Base-by-base conservation (phyloP, 495 filamentous ascomycete genomes). In the Ramalina intermedia region DNA sequence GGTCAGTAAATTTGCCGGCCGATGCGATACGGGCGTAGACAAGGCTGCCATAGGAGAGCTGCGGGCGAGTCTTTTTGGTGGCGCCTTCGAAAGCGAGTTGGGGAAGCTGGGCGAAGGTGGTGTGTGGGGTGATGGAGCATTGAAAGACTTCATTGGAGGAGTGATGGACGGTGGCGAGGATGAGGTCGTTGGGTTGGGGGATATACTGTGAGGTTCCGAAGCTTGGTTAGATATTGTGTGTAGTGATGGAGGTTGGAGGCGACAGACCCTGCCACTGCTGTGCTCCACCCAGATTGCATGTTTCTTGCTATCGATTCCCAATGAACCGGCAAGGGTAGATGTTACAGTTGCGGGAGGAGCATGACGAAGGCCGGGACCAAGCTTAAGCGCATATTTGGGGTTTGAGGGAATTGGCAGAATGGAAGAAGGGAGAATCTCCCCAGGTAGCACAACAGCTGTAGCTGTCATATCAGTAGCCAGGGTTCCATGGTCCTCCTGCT, bases 11-110 rank as follows among this genome's bases (percentile, higher is more conserved):
- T 38, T 80, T 79, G 43, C 85, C 82, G 11, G 88, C 74, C 0
- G 77, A 73, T 27, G 91, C 70, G 21, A 76, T 67, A 33, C 91
- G 80, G 12, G 88, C 89, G 64, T 96, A 96, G 27, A 96, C 85
- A 9, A 94, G 62, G 38, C 82, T 76, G 27, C 88, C 87, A 3
- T 75, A 62, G 37, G 68, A 63, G 51, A 98, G 72, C 49, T 82
- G 72, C 3, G 91, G 91, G 8, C 87, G 77, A 3, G 87, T 93
- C 62, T 96, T 98, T 63, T 87, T 93, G 35, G 80, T 89, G 21
- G 87, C 91, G 50, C 78, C 77, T 63, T 95, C 88, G 61, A 98
- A 98, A 20, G 89, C 76, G 7, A 98, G 74, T 56, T 94, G 84
- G 0, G 87, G 85, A 1, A 98, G 76, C 8, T 81, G 67, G 2